Evolutionary conservation across 129 eudicot genomes (phyloP), one percentile per base, ranked within the genome.

Genomic region (Artemisia annua): DNA sequence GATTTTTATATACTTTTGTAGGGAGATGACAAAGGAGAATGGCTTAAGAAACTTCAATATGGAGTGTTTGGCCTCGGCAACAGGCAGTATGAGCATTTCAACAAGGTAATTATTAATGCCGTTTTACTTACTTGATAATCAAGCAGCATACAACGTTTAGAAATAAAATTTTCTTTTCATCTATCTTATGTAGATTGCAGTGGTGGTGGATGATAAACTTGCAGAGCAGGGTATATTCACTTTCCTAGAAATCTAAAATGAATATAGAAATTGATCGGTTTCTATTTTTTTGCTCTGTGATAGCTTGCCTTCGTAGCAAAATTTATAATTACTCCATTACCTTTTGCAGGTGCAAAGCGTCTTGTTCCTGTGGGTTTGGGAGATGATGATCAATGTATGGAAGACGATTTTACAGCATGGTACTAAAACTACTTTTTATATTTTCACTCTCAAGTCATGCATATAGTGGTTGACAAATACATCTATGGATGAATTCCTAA

Each of bases 61-160:
- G 98, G 94, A 72, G 88, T 92, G 24, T 92, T 92, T 76, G 98
- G 94, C 55, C 98, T 92, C 17, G 98, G 96, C 4, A 92, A 89
- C 80, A 79, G 88, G 74, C 98, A 89, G 60, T 92, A 92, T 57
- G 98, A 92, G 75, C 98, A 92, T 83, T 92, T 92, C 73, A 92
- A 92, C 82, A 89, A 92, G 98, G 96, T 92, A 10, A 70, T 49
- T 7, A n/a, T 67, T 32, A 30, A 12, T 26, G 54, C 63, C 50
- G 7, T 57, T 15, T 43, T 4, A 2, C 73, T 32, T 67, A 22
- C 12, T 56, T 61, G 28, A 3, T 32, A 51, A 28, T n/a, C 35
- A 16, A 1, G 51, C 48, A 28, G 8, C 43, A 69, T 48, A 66
- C 9, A 11, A 59, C 17, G 2, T 1, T 48, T 5, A 26, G 44